Base-by-base conservation (phyloP, 305 asterid species). In the Striga hermonthica region DNA sequence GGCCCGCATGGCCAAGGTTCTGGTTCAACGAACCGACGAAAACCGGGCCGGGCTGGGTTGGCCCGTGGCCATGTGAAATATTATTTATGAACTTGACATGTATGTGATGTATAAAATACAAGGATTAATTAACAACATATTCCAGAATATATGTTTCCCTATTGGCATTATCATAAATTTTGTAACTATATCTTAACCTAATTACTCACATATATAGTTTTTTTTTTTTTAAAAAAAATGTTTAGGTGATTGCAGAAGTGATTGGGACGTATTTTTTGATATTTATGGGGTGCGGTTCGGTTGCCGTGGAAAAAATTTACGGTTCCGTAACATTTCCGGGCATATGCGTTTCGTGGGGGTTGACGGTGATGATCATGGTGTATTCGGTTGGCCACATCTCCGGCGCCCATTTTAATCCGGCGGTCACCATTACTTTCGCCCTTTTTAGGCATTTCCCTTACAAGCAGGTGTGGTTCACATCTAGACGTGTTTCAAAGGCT, bases 381-480 rank as follows among this genome's bases (percentile, higher is more conserved):
- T 79, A 79, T 66, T 49, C 81, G 16, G 81, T 79, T 15, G 81
- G 81, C 9, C 84, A 79, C 57, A 79, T 79, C 47, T 79, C 84
- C 41, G 84, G 79, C 50, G 83, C 77, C 7, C 81, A 79, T 70
- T 76, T 79, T 43, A 79, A 79, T 39, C 84, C 84, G 0, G 84
- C 84, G 3, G 84, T 79, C 69, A 79, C 84, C 35, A 66, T 79
- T 22, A 41, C 81, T 0, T 74, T 79, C 35, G 78, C 81, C 37
- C 50, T 79, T 31, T 79, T 76, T 63, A 73, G 81, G 0, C 77
- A 76, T 0, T 79, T 79, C 57, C 77, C 84, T 34, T 8, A 44
- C 40, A 79, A 64, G 61, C 75, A 76, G 68, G 82, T 69, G 45
- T 0, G 43, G n/a, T n/a, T n/a, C n/a, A n/a, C n/a, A n/a, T n/a